Conservation (phyloP, 352 stramenopile genomes). For the Aphanomyces invadans region DNA sequence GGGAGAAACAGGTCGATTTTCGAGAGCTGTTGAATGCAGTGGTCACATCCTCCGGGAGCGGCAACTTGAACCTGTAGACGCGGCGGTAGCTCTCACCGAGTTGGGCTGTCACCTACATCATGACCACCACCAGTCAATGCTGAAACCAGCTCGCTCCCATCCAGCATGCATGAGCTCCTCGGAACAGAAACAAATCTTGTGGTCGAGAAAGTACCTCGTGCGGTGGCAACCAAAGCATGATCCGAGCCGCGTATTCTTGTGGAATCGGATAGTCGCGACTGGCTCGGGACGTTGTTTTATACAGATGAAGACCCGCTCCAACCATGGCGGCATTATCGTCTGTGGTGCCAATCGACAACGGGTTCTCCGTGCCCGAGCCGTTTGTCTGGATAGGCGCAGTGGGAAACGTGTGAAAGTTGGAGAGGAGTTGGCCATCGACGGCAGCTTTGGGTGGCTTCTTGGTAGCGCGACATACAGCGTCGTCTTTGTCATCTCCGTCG, state of each 20-base stretch:
- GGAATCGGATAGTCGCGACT: slow-evolving; percentile 30
- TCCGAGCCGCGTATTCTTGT: slow-evolving; percentile 55
- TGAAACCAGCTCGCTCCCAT: not conserved
- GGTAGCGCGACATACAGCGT: not conserved
- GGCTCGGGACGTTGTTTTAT: too few relatives aligned
- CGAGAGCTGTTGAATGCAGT: not conserved
- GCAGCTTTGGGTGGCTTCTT: not conserved
- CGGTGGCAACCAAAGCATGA: slow-evolving; percentile 61
- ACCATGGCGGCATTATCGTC: too few relatives aligned
- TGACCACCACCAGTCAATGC: not conserved
- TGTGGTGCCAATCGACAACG: too few relatives aligned
- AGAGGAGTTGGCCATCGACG: not conserved
- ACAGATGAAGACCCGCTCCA: too few relatives aligned
- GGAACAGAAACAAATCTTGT: too few relatives aligned
- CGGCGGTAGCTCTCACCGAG: not conserved
- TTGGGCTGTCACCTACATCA: not conserved
- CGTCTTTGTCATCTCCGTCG: slow-evolving; percentile 25
- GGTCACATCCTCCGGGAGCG: not conserved
- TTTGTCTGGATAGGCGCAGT: too few relatives aligned
- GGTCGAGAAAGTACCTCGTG: not conserved
- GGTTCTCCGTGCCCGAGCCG: too few relatives aligned
- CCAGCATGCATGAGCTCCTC: too few relatives aligned
- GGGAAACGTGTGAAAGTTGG: not conserved
- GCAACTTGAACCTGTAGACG: slow-evolving; percentile 13
- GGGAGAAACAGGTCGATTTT: slow-evolving; percentile 11